Base-by-base conservation (phyloP, 2,329 filamentous ascomycete genomes). In the Aspergillus candidus region DNA sequence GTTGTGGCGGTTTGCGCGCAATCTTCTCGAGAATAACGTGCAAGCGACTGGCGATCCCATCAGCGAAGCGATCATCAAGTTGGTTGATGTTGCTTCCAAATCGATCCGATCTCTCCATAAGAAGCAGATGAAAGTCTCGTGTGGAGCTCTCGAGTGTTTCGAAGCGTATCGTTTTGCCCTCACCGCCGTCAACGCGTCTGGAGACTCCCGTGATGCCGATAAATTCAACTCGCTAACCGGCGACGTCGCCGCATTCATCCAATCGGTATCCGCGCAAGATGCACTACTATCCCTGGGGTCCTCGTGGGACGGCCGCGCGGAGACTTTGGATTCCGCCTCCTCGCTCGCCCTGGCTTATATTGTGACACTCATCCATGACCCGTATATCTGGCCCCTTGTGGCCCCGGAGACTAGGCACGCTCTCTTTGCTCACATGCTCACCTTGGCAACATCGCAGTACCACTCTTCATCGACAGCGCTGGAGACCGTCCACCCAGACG, bases 231-330 rank as follows among this genome's bases (percentile, higher is more conserved):
- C 49, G 6, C 44, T 60, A 6, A 58, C 56, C 18, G 54, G 54
- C 31, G 55, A 62, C 13, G 49, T 62, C 14, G 51, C 47, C 3
- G 47, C 54, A 8, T 54, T 64, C 15, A 45, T 62, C 14, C 43
- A 49, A 17, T 57, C 55, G 6, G 47, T 58, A 6, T 51, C 57
- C 7, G 41, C 49, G 3, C 44, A 58, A 27, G 54, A 61, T 50
- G 54, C 56, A 32, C 42, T 54, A 14, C 46, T 55, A 18, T 59
- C 57, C 12, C 53, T 58, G 46, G 48, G 47, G n/a, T 48, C 51
- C 1, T 53, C 58, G 4, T 70, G 68, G 68, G 54, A 69, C 52
- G 66, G 67, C 15, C 62, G 62, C 11, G 52, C 59, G 27, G 63
- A 70, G 17, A 60, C 58, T 10, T 40, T 70, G n/a, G 46, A 55